A percentile compares a stretch with the other conserved stretches of the same genome.
phyloP scores from a whole-genome alignment of 1,139 yeast species.

The Nakaseomyces nivariensis region DNA sequence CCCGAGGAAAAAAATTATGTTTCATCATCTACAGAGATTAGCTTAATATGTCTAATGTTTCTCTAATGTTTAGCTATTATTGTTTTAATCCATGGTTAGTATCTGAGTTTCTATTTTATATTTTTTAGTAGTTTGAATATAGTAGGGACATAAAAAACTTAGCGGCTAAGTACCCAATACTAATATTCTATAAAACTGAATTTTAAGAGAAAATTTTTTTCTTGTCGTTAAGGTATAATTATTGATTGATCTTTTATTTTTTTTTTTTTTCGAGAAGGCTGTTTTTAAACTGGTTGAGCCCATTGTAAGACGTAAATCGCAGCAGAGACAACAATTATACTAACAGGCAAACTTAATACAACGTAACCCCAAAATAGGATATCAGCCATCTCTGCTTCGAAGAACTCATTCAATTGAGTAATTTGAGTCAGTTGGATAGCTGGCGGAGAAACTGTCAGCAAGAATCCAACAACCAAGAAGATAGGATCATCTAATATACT shows the following conservation, averaged over 20 bases:
- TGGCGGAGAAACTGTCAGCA: conserved; percentile 66
- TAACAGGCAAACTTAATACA: conserved; percentile 61
- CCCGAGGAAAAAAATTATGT: too few relatives aligned
- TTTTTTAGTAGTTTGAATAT: too few relatives aligned
- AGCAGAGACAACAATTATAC: conserved; percentile 57
- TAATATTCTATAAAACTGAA: background rate
- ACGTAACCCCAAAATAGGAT: conserved; percentile 74
- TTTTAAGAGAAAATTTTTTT: background rate
- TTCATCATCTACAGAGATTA: background rate
- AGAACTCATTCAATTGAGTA: conserved; percentile 52
- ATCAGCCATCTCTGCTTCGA: conserved; percentile 63
- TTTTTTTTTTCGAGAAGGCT: too few relatives aligned
- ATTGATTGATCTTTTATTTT: too few relatives aligned
- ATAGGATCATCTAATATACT: conserved; percentile 72
- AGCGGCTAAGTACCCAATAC: background rate
- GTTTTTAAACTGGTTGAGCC: conserved; percentile 16
- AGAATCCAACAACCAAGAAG: conserved; percentile 60
- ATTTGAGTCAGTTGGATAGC: conserved; percentile 73
- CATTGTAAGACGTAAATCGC: conserved; percentile 39
- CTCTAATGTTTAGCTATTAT: background rate
- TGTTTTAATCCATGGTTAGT: background rate
- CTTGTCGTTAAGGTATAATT: background rate
- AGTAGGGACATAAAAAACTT: background rate
- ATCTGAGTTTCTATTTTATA: background rate
- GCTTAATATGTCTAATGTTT: background rate